A percentile compares a stretch with the other conserved stretches of the same genome.
These are phyloP conservation scores for Eimeria maxima DNA, from an alignment of 169 alveolate genomes.

Conservation along the genomic window DNA sequence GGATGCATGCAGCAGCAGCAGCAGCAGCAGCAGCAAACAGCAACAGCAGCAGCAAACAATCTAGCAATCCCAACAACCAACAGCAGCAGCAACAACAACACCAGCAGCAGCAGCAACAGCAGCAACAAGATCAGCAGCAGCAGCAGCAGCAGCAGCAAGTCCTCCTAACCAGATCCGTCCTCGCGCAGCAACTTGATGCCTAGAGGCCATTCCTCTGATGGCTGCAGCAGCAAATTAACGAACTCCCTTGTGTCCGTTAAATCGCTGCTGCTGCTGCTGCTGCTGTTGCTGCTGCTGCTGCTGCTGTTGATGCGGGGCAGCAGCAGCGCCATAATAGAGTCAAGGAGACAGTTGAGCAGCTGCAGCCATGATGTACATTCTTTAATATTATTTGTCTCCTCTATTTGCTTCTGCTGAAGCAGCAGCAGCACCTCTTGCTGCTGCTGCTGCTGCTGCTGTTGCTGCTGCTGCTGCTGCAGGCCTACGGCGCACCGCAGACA, in stretches of 20 bases:
- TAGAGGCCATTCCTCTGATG: constrained; percentile 22
- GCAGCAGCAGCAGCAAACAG: constrained; percentile 9
- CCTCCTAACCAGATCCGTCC: too few species aligned
- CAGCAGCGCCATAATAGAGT: constrained; percentile 46
- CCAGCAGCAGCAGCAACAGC: neutral
- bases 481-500: too few species aligned
- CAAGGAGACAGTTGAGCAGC: constrained; percentile 39
- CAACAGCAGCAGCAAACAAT: too few species aligned
- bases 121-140: constrained; percentile 13
- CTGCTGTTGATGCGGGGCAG: constrained; percentile 23
- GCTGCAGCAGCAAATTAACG: constrained; percentile 31
- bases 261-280: constrained; percentile 3
- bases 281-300: too few species aligned
- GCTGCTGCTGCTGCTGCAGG: too few species aligned
- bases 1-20: neutral
- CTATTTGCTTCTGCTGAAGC: neutral
- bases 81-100: neutral
- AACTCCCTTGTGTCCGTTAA: neutral
- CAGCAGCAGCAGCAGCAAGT: too few species aligned
- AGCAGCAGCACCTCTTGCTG: neutral
- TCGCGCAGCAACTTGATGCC: neutral
- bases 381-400: neutral
- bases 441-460: too few species aligned
- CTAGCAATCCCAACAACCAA: too few species aligned
- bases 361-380: constrained; percentile 50